phyloP scores from a whole-genome alignment of 805 yeast species.

The Millerago galiae region DNA sequence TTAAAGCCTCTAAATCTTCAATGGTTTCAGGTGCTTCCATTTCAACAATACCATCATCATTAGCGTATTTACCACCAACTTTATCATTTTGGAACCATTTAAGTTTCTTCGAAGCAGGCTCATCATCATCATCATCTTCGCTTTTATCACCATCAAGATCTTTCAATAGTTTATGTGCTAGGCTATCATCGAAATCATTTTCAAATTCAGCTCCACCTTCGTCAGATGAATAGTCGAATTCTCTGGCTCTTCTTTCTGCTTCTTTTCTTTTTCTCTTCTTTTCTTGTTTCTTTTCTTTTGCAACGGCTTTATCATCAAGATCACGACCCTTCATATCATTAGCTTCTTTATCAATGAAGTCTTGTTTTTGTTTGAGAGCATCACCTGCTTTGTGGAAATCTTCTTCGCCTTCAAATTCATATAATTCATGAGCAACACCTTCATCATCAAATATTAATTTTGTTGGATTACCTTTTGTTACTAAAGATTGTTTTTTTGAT shows the following conservation, averaged over 20 bases:
- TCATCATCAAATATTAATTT: constrained; percentile 90
- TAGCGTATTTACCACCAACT: constrained; percentile 23
- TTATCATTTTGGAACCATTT: constrained; percentile 33
- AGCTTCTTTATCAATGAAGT: constrained; percentile 61
- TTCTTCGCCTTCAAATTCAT: constrained; percentile 86
- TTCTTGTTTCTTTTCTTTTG: constrained; percentile 72
- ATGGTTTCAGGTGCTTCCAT: constrained; percentile 84
- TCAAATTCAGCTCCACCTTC: constrained; percentile 24
- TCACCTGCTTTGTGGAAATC: constrained; percentile 71
- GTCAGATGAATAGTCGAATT: constrained; percentile 13
- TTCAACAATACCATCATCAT: constrained; percentile 47
- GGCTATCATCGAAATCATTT: constrained; percentile 33
- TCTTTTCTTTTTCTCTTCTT: constrained; percentile 88
- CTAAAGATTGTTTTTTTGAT: constrained; percentile 69
- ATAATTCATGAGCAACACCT: constrained; percentile 85
- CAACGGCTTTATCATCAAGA: constrained; percentile 67
- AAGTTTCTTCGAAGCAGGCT: constrained; percentile 26
- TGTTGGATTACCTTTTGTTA: constrained; percentile 60
- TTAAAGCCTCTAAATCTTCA: constrained; percentile 89
- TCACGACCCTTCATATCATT: constrained; percentile 68
- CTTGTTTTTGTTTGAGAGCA: constrained; percentile 59
- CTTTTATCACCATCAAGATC: constrained; percentile 26
- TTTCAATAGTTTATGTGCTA: constrained; percentile 27
- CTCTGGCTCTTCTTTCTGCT: constrained; percentile 45
- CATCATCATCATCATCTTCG: constrained; percentile 22